Base-by-base conservation (phyloP, 768 basidiomycete species). In the Termitomyces sp. region DNA sequence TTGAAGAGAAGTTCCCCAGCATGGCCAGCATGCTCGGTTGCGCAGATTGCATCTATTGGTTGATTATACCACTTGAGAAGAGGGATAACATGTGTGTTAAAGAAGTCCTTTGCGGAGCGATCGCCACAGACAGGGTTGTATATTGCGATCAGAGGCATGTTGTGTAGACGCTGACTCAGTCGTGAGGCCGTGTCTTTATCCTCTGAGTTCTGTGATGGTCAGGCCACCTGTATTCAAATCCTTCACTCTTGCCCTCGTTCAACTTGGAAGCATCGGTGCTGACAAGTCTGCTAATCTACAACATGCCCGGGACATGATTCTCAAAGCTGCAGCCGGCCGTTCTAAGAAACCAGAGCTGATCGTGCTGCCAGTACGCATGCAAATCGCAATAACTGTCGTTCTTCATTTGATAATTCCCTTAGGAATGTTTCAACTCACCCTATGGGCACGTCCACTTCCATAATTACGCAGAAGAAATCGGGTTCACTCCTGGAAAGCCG, bases 351-450 rank as follows among this genome's bases (percentile, higher is more conserved):
- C 91, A 16, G 83, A 91, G 66, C 64, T 95, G 13, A 83, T 97
- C 57, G 92, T 96, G 5, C 76, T 97, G 24, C 94, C 94, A 1
- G 92, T 92, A 64, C 59, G 86, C 46, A 20, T 24, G 24, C 49
- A 7, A 50, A 43, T 31, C 20, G 50, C 52, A 36, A 20, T 42
- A 55, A 9, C 36, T 29, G 29, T 37, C 31, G 46, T 54, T 34
- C 31, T 53, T 46, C 59, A 46, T 55, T 32, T 57, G 32, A 49
- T 56, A 39, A 37, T 51, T 37, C 51, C 34, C 13, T 32, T 27
- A 92, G 92, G 92, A 91, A 81, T 92, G 85, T 71, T 94, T 93
- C 71, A 91, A 93, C 67, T 92, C 89, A 4, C 90, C 90, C 0
- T 93, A 94, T 63, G 90, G 91, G 0, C 82, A 86, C 62, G 73